Conservation (phyloP, 495 filamentous ascomycete genomes). For the Parachaetomium inaequale region DNA sequence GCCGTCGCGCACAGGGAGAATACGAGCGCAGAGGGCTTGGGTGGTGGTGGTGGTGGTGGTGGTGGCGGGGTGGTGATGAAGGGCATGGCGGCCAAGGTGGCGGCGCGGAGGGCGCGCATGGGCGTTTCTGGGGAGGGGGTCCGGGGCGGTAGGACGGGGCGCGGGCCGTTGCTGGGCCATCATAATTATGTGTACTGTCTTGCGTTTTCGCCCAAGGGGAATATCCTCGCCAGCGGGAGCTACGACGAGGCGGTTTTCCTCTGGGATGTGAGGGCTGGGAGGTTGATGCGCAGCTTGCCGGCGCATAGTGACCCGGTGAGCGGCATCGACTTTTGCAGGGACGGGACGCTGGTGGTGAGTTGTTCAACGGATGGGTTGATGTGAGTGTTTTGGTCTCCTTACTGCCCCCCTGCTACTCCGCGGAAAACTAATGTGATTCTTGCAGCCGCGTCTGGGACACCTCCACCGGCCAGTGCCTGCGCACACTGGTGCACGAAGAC, state of each 20-base stretch:
- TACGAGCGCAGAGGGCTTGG: background rate
- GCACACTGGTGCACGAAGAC: slow-evolving; percentile 93
- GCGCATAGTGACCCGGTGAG: slow-evolving; percentile 93
- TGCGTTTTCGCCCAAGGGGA: slow-evolving; percentile 93
- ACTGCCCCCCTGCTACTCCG: background rate
- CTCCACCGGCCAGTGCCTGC: slow-evolving; percentile 87
- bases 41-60: background rate
- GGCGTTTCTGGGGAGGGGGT: slow-evolving; percentile 3
- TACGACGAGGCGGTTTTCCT: slow-evolving; percentile 97
- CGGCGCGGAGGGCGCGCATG: background rate
- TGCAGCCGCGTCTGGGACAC: slow-evolving; percentile 89
- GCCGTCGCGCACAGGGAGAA: slow-evolving; percentile 30
- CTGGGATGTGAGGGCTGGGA: slow-evolving; percentile 86
- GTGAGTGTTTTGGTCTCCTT: slow-evolving; percentile 33
- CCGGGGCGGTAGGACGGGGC: slow-evolving; percentile 32
- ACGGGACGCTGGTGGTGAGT: slow-evolving; percentile 86
- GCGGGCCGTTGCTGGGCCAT: slow-evolving; percentile 70
- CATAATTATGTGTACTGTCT: slow-evolving; percentile 94
- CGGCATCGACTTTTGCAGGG: slow-evolving; percentile 86
- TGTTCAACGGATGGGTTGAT: slow-evolving; percentile 90
- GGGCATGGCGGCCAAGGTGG: background rate
- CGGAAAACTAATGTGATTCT: slow-evolving; percentile 1
- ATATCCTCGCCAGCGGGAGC: slow-evolving; percentile 88
- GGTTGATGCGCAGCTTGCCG: slow-evolving; percentile 82
- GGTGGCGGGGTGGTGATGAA: background rate